A percentile compares a stretch with the other conserved stretches of the same genome.
phyloP scores from a whole-genome alignment of 306 rosid genomes.

The Quillaja saponaria region DNA sequence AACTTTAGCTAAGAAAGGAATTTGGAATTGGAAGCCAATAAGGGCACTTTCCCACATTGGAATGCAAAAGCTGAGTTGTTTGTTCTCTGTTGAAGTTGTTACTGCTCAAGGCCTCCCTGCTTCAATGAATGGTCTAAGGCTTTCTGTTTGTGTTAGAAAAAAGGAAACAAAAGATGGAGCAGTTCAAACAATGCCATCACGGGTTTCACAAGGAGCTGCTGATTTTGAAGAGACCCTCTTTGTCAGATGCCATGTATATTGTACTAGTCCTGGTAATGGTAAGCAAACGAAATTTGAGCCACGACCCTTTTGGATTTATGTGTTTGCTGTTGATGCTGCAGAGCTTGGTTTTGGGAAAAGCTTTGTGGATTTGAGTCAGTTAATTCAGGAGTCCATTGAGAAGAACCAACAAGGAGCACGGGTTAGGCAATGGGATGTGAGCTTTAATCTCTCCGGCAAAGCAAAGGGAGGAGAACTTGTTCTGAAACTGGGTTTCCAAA shows the following conservation, averaged over 20 bases:
- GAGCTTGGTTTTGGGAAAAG: conserved; percentile 86
- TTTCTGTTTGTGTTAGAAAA: conserved; percentile 79
- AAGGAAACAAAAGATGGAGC: conserved; percentile 94
- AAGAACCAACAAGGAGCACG: conserved; percentile 62
- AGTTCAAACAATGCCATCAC: conserved; percentile 90
- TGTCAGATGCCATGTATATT: conserved; percentile 73
- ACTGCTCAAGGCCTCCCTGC: conserved; percentile 85
- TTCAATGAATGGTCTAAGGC: conserved; percentile 89
- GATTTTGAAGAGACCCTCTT: conserved; percentile 97
- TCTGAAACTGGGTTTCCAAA: conserved; percentile 88
- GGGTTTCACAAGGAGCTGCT: conserved; percentile 86
- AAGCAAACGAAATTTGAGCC: conserved; percentile 74
- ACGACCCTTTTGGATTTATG: conserved; percentile 74
- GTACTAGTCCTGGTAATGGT: conserved; percentile 36
- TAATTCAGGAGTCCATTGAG: conserved; percentile 75
- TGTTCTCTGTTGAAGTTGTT: conserved; percentile 84
- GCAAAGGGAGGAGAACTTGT: conserved; percentile 87
- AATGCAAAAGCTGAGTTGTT: conserved; percentile 78
- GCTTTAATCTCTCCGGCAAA: conserved; percentile 73
- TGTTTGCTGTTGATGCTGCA: conserved; percentile 80
- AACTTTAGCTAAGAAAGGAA: conserved; percentile 58
- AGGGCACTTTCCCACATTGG: conserved; percentile 86
- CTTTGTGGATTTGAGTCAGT: conserved; percentile 64
- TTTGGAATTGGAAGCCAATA: conserved; percentile 96
- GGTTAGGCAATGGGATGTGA: conserved; percentile 80